Base-by-base conservation (phyloP, 2,329 filamentous ascomycete species). In the Bipolaris bicolor region DNA sequence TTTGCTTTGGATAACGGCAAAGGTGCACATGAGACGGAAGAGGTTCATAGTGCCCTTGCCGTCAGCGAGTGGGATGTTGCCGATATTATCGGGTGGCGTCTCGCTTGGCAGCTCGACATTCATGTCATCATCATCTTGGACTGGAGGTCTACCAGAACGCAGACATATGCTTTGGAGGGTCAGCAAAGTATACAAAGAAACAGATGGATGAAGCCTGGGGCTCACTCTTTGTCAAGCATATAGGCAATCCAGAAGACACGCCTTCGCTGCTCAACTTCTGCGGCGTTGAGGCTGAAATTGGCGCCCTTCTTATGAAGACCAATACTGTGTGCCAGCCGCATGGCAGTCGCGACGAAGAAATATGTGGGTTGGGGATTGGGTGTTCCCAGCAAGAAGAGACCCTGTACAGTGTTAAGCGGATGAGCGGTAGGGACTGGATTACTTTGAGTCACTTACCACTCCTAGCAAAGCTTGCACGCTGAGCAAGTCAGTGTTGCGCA, bases 351-450 rank as follows among this genome's bases (percentile, higher is more conserved):
- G 29, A 98, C 89, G 48, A 98, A 84, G 68, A 97, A 89, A 74
- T 96, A 97, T 2, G 91, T 90, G 1, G 95, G 94, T 68, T 99
- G 95, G 0, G 94, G 95, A 69, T 98, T 99, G 0, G 95, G 94
- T 0, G 95, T 98, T 61, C 95, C 95, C 75, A 97, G 92, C 77
- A 99, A 84, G 79, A 98, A 99, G 15, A 97, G 82, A 2, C 92
- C 88, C 81, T 84, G 61, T 2, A 48, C 9, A 9, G 20, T 45
- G 56, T 75, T 56, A 73, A 62, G 58, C 41, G 45, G 10, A 6
- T 29, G 7, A 11, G 24, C 4, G 18, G 4, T 10, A 56, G 13
- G 22, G 6, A 5, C 10, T 43, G 3, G 40, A 5, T 24, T 40
- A 34, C 61, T 33, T 15, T 13, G 33, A 1, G 41, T 7, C 24